Evolutionary conservation across 2,329 filamentous ascomycete species (phyloP), one percentile per base, ranked within the genome.

Genomic region (Alternaria infectoria): DNA sequence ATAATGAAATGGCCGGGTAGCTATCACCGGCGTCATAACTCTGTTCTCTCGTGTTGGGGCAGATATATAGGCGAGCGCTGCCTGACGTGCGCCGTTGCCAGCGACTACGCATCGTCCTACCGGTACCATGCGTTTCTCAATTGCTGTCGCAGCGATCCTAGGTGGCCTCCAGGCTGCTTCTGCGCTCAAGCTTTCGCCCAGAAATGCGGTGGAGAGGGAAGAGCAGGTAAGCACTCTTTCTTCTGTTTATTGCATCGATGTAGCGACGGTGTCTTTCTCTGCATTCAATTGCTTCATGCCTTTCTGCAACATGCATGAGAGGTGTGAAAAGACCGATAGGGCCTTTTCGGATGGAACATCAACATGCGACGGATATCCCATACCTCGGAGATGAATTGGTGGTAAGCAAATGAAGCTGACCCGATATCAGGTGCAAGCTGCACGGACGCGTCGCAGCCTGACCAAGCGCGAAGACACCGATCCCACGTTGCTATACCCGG

Each of bases 401-500:
- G 4, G 43, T 10, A 15, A 43, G 21, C 21, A 43, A 30, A 13
- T 32, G 11, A 30, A 23, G 47, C 56, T 65, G 19, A 69, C 57
- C 13, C 23, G 32, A 4, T 36, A 43, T 17, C 28, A 77, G 75
- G 60, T 64, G 8, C 60, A 67, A 43, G 57, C 67, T 19, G 54
- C 61, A 40, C 69, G 62, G 52, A 63, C 67, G 25, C 67, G 62
- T 46, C 70, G 66, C 36, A 64, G 62, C n/a, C 60, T 75, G 7
- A 49, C 57, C 32, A 79, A 78, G 62, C 76, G 77, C 28, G 62
- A 65, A 9, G 75, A 74, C 12, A 61, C 73, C 12, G 76, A 84
- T 61, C 79, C 76, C 2, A 66, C 69, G 4, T 47, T 73, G 17
- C 70, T 83, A 10, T 87, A 86, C 69, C 81, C 84, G 4, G 82